A percentile compares a stretch with the other conserved stretches of the same genome.
Conservation (phyloP, 2,329 filamentous ascomycete genomes). For the Arthroderma sp. region DNA sequence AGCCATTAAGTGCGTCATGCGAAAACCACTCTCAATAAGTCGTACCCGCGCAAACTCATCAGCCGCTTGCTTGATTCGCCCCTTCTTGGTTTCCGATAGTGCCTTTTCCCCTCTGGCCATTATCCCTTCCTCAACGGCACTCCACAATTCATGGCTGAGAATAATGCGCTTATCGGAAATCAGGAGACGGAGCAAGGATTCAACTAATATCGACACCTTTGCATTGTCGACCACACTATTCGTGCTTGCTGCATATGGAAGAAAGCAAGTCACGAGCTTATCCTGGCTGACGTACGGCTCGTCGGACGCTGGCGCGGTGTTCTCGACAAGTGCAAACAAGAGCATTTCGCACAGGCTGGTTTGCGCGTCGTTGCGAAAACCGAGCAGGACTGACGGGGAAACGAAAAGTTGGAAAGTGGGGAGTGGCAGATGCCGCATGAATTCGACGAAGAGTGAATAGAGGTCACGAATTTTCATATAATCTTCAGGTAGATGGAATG, state of each 20-base stretch:
- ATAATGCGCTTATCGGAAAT: constrained; percentile 22
- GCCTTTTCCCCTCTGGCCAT: constrained; percentile 34
- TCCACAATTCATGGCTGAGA: constrained; percentile 25
- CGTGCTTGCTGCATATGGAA: constrained; percentile 52
- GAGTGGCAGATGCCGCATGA: constrained; percentile 33
- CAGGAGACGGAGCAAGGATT: constrained; percentile 48
- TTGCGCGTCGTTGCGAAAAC: constrained; percentile 27
- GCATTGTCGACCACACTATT: constrained; percentile 53
- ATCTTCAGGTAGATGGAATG: constrained; percentile 20
- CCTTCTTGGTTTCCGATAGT: constrained; percentile 32
- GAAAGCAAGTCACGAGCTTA: constrained; percentile 47
- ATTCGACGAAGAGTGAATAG: constrained; percentile 32
- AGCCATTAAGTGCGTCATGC: constrained; percentile 23
- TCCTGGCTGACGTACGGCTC: constrained; percentile 35
- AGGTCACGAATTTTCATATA: constrained; percentile 28
- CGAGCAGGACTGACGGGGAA: constrained; percentile 31
- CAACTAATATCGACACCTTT: constrained; percentile 56
- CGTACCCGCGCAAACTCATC: constrained; percentile 25
- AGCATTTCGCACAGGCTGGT: constrained; percentile 42
- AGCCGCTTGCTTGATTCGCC: constrained; percentile 23
- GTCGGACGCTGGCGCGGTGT: constrained; percentile 24
- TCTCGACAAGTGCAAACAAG: constrained; percentile 37
- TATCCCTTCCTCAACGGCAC: constrained; percentile 42
- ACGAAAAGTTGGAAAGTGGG: constrained; percentile 34
- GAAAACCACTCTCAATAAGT: constrained; percentile 29